A percentile compares a stretch with the other conserved stretches of the same genome.
Evolutionary conservation across 2,329 filamentous ascomycete species (phyloP).

Genomic region (Diaporthe batatas): DNA sequence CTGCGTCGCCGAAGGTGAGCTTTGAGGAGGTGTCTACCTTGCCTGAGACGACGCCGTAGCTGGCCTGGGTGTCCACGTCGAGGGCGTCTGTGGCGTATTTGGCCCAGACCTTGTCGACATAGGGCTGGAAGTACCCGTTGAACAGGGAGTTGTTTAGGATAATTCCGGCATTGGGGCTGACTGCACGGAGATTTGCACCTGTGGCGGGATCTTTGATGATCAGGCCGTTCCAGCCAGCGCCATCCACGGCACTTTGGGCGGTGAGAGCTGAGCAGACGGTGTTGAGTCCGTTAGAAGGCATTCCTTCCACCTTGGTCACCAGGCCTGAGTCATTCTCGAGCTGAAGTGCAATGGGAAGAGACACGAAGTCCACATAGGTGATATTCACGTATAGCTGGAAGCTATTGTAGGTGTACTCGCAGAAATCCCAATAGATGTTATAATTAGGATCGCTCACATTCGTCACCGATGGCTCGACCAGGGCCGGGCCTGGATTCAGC

Average conservation of each 20-base stretch:
- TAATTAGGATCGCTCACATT: constrained; percentile 68
- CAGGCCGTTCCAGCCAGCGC: constrained; percentile 65
- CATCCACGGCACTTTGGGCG: constrained; percentile 60
- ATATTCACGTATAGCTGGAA: constrained; percentile 76
- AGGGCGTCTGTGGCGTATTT: constrained; percentile 61
- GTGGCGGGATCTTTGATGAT: constrained; percentile 55
- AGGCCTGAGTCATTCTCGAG: constrained; percentile 62
- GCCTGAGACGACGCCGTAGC: constrained; percentile 63
- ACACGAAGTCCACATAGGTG: constrained; percentile 81
- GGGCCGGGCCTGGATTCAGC: constrained; percentile 75
- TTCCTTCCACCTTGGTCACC: constrained; percentile 62
- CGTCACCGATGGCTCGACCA: constrained; percentile 81
- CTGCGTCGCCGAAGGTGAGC: constrained; percentile 56
- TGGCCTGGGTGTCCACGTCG: constrained; percentile 66
- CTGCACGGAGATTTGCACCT: constrained; percentile 59
- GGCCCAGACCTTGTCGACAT: constrained; percentile 66
- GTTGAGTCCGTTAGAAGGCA: constrained; percentile 61
- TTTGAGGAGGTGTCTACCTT: constrained; percentile 52
- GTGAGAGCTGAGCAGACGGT: constrained; percentile 60
- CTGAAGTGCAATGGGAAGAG: constrained; percentile 70
- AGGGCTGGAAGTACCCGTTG: constrained; percentile 62
- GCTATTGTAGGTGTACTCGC: constrained; percentile 76
- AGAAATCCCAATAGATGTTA: constrained; percentile 73
- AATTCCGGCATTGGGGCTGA: constrained; percentile 66
- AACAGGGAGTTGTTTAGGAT: constrained; percentile 61